These are phyloP conservation scores for Canna indica DNA, from an alignment of 176 grass and related monocot species.

Conservation along the genomic window DNA sequence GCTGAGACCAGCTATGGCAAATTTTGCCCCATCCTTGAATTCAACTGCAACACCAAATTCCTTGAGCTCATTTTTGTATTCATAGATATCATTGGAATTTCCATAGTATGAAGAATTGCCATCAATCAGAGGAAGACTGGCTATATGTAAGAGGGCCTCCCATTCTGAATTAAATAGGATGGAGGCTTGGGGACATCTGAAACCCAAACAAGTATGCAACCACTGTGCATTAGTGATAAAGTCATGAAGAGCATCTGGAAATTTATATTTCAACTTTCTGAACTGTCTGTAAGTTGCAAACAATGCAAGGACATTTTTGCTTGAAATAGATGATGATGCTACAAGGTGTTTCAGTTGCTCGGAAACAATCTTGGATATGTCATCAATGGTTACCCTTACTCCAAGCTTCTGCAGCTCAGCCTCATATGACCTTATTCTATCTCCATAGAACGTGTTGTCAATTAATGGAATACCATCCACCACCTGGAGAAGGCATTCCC, in stretches of 20 bases:
- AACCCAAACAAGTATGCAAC: conserved; percentile 42
- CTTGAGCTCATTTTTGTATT: conserved; percentile 48
- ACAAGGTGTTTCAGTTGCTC: conserved; percentile 22
- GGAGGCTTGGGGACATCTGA: conserved; percentile 25
- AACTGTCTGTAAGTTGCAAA: conserved; percentile 35
- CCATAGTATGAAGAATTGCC: conserved; percentile 19
- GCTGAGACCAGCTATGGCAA: conserved; percentile 31
- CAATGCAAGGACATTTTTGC: conserved; percentile 30
- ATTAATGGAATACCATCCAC: conserved; percentile 31
- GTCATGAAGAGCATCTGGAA: conserved; percentile 23
- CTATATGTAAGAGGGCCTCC: conserved; percentile 32
- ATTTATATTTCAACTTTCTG: neutral
- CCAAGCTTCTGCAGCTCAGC: conserved; percentile 38
- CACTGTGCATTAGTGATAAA: conserved; percentile 36
- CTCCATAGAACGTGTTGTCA: conserved; percentile 49
- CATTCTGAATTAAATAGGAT: conserved; percentile 36
- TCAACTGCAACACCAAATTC: conserved; percentile 37
- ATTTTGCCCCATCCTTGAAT: conserved; percentile 19
- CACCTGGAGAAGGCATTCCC: conserved; percentile 38
- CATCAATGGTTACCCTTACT: conserved; percentile 24
- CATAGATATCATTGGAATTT: conserved; percentile 32
- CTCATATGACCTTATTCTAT: conserved; percentile 26
- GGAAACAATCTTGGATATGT: conserved; percentile 32
- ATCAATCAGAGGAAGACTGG: conserved; percentile 52
- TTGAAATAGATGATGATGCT: conserved; percentile 14